These are phyloP conservation scores for Phellinidium pouzarii DNA, from an alignment of 1,284 basidiomycete genomes.

Conservation along the genomic window DNA sequence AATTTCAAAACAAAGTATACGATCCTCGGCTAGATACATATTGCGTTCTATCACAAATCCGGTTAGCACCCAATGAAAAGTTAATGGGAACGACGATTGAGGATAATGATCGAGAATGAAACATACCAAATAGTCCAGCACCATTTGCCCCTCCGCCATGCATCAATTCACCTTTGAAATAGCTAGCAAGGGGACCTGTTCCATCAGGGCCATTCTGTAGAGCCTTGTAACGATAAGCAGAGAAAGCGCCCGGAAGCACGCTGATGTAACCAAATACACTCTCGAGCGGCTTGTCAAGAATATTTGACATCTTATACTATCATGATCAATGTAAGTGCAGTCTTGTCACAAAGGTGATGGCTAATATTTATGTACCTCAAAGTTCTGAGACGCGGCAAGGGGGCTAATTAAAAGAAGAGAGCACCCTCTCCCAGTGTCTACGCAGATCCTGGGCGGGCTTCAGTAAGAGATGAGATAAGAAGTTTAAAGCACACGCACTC, in stretches of 20 bases:
- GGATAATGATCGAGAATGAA: constrained; percentile 3
- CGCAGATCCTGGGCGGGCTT: constrained; percentile 57
- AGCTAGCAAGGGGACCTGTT: constrained; percentile 81
- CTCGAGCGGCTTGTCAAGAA: constrained; percentile 90
- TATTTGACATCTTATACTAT: constrained; percentile 88
- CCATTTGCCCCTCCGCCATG: constrained; percentile 51
- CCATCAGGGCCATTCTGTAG: constrained; percentile 77
- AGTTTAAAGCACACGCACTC: constrained; percentile 64
- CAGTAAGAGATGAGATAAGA: not conserved
- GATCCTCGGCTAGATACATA: constrained; percentile 91
- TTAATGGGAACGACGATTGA: constrained; percentile 2
- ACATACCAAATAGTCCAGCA: constrained; percentile 63
- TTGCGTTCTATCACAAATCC: constrained; percentile 53
- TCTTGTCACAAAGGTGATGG: constrained; percentile 15
- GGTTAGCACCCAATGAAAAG: constrained; percentile 11
- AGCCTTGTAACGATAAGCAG: constrained; percentile 85
- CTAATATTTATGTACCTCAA: constrained; percentile 46
- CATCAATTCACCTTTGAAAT: constrained; percentile 91
- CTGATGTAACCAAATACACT: constrained; percentile 90
- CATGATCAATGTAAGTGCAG: constrained; percentile 1
- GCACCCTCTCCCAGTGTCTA: constrained; percentile 76
- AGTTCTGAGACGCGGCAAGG: constrained; percentile 87
- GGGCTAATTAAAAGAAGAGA: constrained; percentile 78
- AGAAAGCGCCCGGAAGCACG: constrained; percentile 87
- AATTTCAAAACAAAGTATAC: constrained; percentile 96